phyloP scores from a whole-genome alignment of 345 rosid species.

The Gossypioides kirkii region DNA sequence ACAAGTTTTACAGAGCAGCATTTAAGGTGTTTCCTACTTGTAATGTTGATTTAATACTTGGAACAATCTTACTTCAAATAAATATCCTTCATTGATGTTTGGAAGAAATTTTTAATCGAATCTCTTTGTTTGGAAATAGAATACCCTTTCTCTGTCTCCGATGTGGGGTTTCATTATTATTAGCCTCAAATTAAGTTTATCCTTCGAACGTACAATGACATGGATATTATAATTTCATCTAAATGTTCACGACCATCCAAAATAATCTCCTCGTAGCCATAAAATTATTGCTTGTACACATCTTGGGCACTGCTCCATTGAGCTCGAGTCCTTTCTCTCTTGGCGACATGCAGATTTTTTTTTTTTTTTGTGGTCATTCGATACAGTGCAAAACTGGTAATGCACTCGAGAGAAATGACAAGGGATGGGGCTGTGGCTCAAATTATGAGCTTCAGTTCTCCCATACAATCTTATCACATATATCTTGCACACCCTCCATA shows the following conservation, averaged over 20 bases:
- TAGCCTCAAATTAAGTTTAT: neutral
- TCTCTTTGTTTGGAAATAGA: neutral
- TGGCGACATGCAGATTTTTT: neutral
- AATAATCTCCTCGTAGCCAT: slow-evolving; percentile 15
- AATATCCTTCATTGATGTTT: neutral
- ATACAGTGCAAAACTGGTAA: neutral
- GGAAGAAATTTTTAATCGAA: neutral
- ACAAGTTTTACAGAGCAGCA: neutral
- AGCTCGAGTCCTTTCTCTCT: neutral
- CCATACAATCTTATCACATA: slow-evolving; percentile 49
- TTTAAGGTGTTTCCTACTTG: neutral
- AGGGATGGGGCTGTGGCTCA: slow-evolving; percentile 27
- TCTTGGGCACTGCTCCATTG: slow-evolving; percentile 4
- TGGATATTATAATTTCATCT: slow-evolving; percentile 16
- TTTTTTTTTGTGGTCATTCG: neutral
- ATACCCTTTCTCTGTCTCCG: neutral
- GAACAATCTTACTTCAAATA: neutral
- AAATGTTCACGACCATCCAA: slow-evolving; percentile 18
- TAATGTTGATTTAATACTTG: neutral
- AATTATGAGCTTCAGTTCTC: slow-evolving; percentile 5
- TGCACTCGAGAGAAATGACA: slow-evolving; percentile 4
- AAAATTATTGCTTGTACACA: slow-evolving; percentile 10
- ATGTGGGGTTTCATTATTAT: neutral
- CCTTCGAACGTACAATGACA: slow-evolving; percentile 3
- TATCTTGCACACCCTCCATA: slow-evolving; percentile 15